These are phyloP conservation scores for Drechslerella dactyloides DNA, from an alignment of 2,329 filamentous ascomycete genomes.

Conservation along the genomic window DNA sequence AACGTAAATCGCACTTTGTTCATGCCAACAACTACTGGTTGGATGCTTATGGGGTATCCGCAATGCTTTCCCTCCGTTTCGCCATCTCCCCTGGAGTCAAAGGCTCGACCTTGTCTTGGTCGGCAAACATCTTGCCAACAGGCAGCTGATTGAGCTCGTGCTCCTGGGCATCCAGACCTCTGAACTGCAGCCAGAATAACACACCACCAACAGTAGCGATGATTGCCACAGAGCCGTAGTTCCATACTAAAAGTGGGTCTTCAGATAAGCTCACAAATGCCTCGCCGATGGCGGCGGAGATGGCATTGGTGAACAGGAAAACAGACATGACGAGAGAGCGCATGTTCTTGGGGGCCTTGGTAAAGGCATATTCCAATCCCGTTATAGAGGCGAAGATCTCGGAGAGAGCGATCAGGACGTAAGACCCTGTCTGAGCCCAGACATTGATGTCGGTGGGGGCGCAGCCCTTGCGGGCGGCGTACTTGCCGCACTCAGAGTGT, in stretches of 20 bases:
- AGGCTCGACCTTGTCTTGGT: constrained; percentile 28
- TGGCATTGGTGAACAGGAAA: constrained; percentile 73
- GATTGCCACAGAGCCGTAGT: constrained; percentile 70
- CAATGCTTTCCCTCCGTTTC: constrained; percentile 30
- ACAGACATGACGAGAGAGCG: constrained; percentile 72
- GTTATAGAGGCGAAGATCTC: constrained; percentile 67
- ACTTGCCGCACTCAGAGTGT: constrained; percentile 46
- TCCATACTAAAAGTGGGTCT: constrained; percentile 73
- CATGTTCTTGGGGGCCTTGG: constrained; percentile 80
- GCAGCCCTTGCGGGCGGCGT: constrained; percentile 52
- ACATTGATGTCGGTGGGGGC: constrained; percentile 69
- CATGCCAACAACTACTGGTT: not conserved
- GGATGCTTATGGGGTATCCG: constrained; percentile 15
- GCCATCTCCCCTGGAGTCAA: constrained; percentile 34
- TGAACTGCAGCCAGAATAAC: constrained; percentile 73
- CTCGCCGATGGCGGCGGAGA: constrained; percentile 74
- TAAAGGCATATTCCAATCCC: constrained; percentile 76
- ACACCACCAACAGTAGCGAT: constrained; percentile 69
- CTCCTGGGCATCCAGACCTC: constrained; percentile 70
- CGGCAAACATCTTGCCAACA: constrained; percentile 35
- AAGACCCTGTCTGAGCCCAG: constrained; percentile 63
- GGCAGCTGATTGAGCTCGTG: constrained; percentile 71
- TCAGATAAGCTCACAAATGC: constrained; percentile 68
- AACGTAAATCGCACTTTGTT: too few species aligned
- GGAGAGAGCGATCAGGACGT: constrained; percentile 64